phyloP scores from a whole-genome alignment of 2,329 filamentous ascomycete genomes.

The Fusarium nodosum region DNA sequence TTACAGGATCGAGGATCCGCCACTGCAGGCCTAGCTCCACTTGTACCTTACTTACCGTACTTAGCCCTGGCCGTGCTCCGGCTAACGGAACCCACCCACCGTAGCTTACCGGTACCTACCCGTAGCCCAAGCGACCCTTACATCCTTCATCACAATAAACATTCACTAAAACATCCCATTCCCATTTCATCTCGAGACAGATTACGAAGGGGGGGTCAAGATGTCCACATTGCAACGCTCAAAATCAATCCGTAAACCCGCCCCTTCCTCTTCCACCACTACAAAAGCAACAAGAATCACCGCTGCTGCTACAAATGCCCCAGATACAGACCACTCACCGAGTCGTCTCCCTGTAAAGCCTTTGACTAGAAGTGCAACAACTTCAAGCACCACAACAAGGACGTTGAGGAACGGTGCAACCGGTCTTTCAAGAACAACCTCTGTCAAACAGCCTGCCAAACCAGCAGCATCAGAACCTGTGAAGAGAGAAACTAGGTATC shows the following conservation, averaged over 20 bases:
- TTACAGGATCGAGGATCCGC: slow-evolving; percentile 12
- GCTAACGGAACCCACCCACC: slow-evolving; percentile 28
- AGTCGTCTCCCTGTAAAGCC: slow-evolving; percentile 66
- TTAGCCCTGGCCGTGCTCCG: slow-evolving; percentile 19
- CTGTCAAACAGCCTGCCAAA: slow-evolving; percentile 42
- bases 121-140: slow-evolving; percentile 42
- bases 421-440: slow-evolving; percentile 41
- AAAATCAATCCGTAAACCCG: slow-evolving; percentile 63
- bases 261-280: slow-evolving; percentile 39
- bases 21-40: background rate
- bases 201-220: slow-evolving; percentile 20
- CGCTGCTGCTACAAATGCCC: slow-evolving; percentile 21
- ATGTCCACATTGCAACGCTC: slow-evolving; percentile 64
- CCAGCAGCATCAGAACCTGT: slow-evolving; percentile 27
- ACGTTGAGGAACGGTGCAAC: slow-evolving; percentile 40
- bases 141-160: slow-evolving; percentile 33
- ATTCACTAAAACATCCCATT: slow-evolving; percentile 32
- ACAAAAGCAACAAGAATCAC: background rate
- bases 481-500: slow-evolving; percentile 52
- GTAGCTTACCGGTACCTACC: slow-evolving; percentile 19
- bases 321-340: slow-evolving; percentile 56
- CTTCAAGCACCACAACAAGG: slow-evolving; percentile 43
- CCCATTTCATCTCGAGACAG: slow-evolving; percentile 4
- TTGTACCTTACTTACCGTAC: slow-evolving; percentile 15
- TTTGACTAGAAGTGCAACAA: slow-evolving; percentile 53